Evolutionary conservation across 305 asterid genomes (phyloP).

Genomic region (Euphrasia arctica): DNA sequence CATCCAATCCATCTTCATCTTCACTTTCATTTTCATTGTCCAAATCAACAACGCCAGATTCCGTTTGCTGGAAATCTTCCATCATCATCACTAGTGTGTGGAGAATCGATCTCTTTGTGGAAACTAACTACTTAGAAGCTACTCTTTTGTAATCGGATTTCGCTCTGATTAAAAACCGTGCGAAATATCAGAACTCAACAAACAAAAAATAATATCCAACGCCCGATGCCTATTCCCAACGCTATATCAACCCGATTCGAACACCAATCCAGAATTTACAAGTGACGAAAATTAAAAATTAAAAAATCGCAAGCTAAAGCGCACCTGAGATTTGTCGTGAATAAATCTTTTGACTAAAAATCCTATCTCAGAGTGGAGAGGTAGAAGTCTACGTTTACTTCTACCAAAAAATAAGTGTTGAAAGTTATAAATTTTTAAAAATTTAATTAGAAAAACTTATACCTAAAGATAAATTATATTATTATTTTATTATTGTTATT

Average conservation of each 20-base stretch:
- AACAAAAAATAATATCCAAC: background rate
- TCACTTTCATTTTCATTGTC: slow-evolving; percentile 78
- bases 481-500: no score
- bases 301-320: slow-evolving; percentile 23
- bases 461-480: no score
- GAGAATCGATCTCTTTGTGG: slow-evolving; percentile 62
- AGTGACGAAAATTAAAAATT: background rate
- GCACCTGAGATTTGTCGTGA: slow-evolving; percentile 33
- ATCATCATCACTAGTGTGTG: slow-evolving; percentile 52
- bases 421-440: no score
- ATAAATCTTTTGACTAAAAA: no score
- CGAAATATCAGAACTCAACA: background rate
- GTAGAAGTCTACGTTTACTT: no score
- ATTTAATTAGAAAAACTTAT: no score
- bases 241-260: slow-evolving; percentile 27
- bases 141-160: slow-evolving; percentile 71
- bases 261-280: slow-evolving; percentile 12
- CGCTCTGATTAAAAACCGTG: slow-evolving; percentile 43
- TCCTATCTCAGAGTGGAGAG: no score
- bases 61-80: slow-evolving; percentile 57
- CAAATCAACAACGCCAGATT: slow-evolving; percentile 45
- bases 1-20: slow-evolving; percentile 98
- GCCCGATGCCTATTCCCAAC: slow-evolving; percentile 21
- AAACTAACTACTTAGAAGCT: slow-evolving; percentile 66
- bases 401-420: no score